phyloP scores from a whole-genome alignment of 352 stramenopile genomes.

The Globisporangium middletonii region DNA sequence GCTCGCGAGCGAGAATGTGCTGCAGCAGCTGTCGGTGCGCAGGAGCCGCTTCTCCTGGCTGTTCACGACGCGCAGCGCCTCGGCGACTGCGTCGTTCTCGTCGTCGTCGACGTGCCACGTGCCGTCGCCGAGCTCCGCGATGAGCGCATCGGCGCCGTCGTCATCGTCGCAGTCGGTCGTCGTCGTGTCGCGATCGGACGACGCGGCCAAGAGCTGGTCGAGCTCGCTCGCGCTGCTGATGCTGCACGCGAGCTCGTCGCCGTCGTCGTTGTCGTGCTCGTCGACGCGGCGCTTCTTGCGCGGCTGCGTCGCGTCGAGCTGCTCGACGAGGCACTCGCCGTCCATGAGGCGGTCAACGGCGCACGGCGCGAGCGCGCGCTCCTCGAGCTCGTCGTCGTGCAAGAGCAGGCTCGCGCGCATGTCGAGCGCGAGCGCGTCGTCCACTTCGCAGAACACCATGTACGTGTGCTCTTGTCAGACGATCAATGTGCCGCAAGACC shows the following conservation, averaged over 20 bases:
- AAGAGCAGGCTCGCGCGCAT: slow-evolving; percentile 11
- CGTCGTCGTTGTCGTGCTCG: not conserved
- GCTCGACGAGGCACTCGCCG: slow-evolving; percentile 37
- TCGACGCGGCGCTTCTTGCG: slow-evolving; percentile 21
- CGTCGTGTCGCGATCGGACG: slow-evolving; percentile 11
- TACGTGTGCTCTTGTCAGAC: no score
- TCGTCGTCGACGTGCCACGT: slow-evolving; percentile 26
- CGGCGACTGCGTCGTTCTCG: slow-evolving; percentile 14
- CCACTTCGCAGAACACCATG: slow-evolving; percentile 14
- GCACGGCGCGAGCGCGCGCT: slow-evolving; percentile 25
- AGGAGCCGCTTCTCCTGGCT: slow-evolving; percentile 18
- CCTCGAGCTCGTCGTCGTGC: slow-evolving; percentile 28
- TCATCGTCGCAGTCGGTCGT: slow-evolving; percentile 21
- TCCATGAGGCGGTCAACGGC: slow-evolving; percentile 36
- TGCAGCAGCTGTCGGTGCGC: slow-evolving; percentile 19
- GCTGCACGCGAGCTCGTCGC: not conserved
- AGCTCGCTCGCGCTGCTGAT: not conserved
- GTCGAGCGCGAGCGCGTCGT: slow-evolving; percentile 5
- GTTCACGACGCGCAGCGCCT: slow-evolving; percentile 7
- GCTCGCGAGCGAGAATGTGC: slow-evolving; percentile 10
- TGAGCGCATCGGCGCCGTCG: slow-evolving; percentile 26
- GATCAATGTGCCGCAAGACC: no score
- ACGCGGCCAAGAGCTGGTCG: slow-evolving; percentile 9
- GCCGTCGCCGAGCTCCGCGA: slow-evolving; percentile 27
- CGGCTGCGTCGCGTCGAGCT: slow-evolving; percentile 17